Conservation (phyloP, 768 basidiomycete species). For the Agrocybe pediades region DNA sequence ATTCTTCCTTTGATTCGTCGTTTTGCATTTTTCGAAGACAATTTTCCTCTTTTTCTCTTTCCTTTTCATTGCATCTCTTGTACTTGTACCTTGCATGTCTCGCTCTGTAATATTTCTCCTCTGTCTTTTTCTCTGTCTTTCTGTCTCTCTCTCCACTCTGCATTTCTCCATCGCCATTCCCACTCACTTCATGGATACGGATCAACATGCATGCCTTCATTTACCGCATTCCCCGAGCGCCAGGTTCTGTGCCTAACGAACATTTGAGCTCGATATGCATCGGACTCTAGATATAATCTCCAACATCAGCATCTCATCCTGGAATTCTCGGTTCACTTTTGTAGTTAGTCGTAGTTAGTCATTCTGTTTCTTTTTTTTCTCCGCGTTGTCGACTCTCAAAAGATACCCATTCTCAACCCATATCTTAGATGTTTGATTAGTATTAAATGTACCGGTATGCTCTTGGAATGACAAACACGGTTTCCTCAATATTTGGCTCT, state of each 20-base stretch:
- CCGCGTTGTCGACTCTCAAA: not conserved
- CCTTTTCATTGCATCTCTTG: not conserved
- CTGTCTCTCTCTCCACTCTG: not conserved
- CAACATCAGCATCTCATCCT: not conserved
- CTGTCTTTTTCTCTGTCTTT: slow-evolving; percentile 3
- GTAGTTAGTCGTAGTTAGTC: not conserved
- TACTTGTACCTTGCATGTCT: not conserved
- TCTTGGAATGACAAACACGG: not conserved
- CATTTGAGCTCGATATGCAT: not conserved
- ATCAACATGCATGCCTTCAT: not conserved
- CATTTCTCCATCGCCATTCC: not conserved
- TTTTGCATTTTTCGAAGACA: not conserved
- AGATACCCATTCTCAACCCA: not conserved
- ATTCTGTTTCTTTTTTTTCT: not conserved
- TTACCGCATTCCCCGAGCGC: not conserved
- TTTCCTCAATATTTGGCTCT: too few relatives aligned
- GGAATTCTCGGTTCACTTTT: not conserved
- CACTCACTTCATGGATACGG: not conserved
- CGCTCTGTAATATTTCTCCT: not conserved
- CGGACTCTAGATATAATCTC: not conserved
- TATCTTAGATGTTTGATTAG: not conserved
- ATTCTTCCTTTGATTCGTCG: not conserved
- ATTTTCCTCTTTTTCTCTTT: not conserved
- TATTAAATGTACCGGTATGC: not conserved
- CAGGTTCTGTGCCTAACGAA: not conserved